Evolutionary conservation across 805 yeast genomes (phyloP), one percentile per base, ranked within the genome.

Genomic region (Candida pseudoglaebosa): DNA sequence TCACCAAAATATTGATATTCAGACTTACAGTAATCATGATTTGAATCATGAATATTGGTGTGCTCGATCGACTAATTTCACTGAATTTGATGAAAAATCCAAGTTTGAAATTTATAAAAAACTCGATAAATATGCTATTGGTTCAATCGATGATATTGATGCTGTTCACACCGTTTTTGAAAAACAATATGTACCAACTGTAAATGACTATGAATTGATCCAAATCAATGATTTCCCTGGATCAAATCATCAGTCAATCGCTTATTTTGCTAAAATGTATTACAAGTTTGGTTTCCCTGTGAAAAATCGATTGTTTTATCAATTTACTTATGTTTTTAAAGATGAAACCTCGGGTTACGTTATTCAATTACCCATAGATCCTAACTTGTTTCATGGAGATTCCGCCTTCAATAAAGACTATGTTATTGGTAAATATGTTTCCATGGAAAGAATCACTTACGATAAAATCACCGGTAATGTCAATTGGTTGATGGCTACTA

Each of bases 401-500:
- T 39, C 53, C 3, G 32, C 43, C 9, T 38, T 40, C 6, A 47
- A 47, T 9, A 40, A 43, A 12, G 43, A 40, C n/a, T 45, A 43
- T 31, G 65, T 64, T 1, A 40, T 49, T 17, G 73, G 61, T 1
- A 52, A 46, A 22, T 68, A 67, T 46, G 48, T 69, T 10, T 63
- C 72, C 4, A 52, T 68, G 16, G 73, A 68, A 41, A 46, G 50
- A 32, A 42, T 67, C 3, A 39, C 49, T 5, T 55, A 38, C 32
- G 49, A 55, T 6, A 52, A 50, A 9, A 49, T 47, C 8, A 29
- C 43, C 9, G 40, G 36, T 24, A 34, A 44, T 12, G 46, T 66
- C 21, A 41, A 47, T 18, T 68, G 73, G 73, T 42, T 46, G 14
- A 66, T 68, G 72, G 56, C 64, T 31, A 66, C 71, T 1, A 53